Base-by-base conservation (phyloP, 768 basidiomycete species). In the Chalciporus piperatus region DNA sequence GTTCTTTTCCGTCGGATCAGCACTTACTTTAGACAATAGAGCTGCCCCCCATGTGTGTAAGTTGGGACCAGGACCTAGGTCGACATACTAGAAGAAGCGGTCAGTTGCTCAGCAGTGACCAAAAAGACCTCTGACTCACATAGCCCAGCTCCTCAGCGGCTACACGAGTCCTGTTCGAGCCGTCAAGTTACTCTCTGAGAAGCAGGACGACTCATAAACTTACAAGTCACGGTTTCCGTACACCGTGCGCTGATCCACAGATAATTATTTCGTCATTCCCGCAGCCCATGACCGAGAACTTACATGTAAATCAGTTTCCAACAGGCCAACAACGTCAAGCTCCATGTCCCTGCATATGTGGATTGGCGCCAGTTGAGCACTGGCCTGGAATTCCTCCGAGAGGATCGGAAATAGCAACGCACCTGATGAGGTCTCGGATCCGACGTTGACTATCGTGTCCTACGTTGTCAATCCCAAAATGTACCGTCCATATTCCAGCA, bases 401-500 rank as follows among this genome's bases (percentile, higher is more conserved):
- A 35, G 19, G 23, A 7, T 20, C 13, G 42, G 22, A 20, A 30
- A 32, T 39, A 30, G 23, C 80, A 67, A 3, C 88, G 84, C 39
- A 79, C 81, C 56, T 89, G 83, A 67, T 92, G 82, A 48, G 55
- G 16, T 68, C 68, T 35, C 69, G 67, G 41, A 69, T 64, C 27
- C 62, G 68, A 32, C 64, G 67, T 35, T 70, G 68, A 46, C 68
- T 70, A 41, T 71, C 68, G 38, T 65, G 63, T n/a, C 70, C 68
- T 23, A 48, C 58, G 16, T 68, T 71, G 48, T 69, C 69, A 17
- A 85, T 73, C 0, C 93, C 93, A 63, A 96, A 96, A 66, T 96
- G 93, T 22, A 96, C 77, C 0, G 93, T 92, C 92, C 92, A 95
- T 25, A 95, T 91, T 3, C 89, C 92, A 5, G 87, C 84, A 17